phyloP scores from a whole-genome alignment of 2,329 filamentous ascomycete species.

The Fusarium pilosicola region DNA sequence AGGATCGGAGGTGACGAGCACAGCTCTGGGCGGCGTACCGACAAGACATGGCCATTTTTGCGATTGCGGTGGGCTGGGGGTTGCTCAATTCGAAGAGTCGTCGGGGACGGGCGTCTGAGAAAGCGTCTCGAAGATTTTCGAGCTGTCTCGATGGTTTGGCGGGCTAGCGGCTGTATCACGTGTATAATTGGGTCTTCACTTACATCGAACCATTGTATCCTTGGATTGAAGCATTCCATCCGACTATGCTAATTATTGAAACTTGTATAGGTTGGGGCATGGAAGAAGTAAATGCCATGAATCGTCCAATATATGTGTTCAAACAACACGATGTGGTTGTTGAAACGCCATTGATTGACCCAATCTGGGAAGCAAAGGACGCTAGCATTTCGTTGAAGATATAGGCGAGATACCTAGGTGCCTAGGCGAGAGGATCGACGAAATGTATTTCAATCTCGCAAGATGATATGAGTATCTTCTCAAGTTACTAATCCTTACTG shows the following conservation, averaged over 20 bases:
- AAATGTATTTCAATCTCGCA: neutral
- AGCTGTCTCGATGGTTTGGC: conserved; percentile 45
- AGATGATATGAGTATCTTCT: neutral
- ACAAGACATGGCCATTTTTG: conserved; percentile 70
- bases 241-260: neutral
- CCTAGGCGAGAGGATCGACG: neutral
- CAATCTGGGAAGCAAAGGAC: neutral
- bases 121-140: conserved; percentile 55
- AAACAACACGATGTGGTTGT: neutral
- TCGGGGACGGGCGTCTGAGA: conserved; percentile 45
- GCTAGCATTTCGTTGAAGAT: neutral
- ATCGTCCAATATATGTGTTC: neutral
- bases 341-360: neutral
- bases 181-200: conserved; percentile 21
- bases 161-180: conserved; percentile 39
- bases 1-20: conserved; percentile 68
- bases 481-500: too few relatives aligned
- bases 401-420: neutral
- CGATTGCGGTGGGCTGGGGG: conserved; percentile 39
- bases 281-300: neutral
- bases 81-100: conserved; percentile 44
- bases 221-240: neutral
- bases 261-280: neutral
- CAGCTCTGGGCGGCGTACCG: conserved; percentile 72
- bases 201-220: neutral